Evolutionary conservation across 352 stramenopile species (phyloP), one percentile per base, ranked within the genome.

Genomic region (Phytopythium helicoides): DNA sequence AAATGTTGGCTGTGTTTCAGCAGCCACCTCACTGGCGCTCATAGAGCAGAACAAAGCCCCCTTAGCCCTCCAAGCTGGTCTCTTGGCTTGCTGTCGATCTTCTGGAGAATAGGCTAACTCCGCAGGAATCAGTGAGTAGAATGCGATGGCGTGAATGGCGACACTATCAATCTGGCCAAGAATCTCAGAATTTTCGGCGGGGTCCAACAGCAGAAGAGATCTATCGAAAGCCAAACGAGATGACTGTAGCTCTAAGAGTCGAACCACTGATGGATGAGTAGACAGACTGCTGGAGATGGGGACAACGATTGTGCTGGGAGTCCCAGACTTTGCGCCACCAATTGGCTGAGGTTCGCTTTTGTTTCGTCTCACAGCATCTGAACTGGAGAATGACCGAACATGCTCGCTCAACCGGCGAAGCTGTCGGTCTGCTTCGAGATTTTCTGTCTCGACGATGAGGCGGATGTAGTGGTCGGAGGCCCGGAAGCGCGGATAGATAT

Each of bases 401-500:
- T 89, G 76, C 39, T 89, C 76, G 33, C 79, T 89, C 11, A 89
- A 60, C 1, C 76, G 66, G 14, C 79, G 67, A 19, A 89, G 62
- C 48, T 86, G 79, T 4, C 63, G 62, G 33, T 92, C 78, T 0
- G 72, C 72, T 55, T 87, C 76, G 7, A 92, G 56, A 52, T 87
- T 76, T 44, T 89, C 81, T 1, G 71, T 76, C 63, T 92, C 81
- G 28, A 89, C 76, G 2, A 92, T 66, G 2, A 86, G 65, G 50
- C 74, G 65, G 21, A 92, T 79, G 61, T 88, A 92, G 16, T 83
- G 47, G 41, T 56, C 68, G 2, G 81, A 89, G n/a, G 47, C 46
- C 19, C 79, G 67, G 55, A 89, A 92, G 12, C 67, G 69, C 3
- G 71, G 64, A 39, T 89, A 87, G n/a, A 89, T 62, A 10, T 75